Conservation (phyloP, 2,329 filamentous ascomycete genomes). For the Colletotrichum abscissum region DNA sequence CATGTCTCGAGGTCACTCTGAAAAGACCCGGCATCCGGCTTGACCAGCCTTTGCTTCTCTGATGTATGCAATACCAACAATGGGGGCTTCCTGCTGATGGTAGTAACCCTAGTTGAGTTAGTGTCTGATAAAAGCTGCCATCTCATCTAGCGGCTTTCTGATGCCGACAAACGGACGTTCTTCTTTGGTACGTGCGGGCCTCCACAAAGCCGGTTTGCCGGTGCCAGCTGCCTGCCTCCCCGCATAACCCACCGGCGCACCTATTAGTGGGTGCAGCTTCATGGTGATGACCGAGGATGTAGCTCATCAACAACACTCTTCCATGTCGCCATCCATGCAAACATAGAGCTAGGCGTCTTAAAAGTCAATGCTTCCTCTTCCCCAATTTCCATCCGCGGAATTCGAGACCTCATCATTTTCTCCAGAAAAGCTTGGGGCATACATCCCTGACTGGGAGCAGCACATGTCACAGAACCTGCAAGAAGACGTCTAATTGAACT, state of each 20-base stretch:
- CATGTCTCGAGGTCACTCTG: background rate
- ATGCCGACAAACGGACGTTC: background rate
- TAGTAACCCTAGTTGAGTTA: background rate
- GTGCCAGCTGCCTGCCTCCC: background rate
- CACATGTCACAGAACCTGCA: background rate
- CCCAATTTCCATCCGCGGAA: no score
- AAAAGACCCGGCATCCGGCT: background rate
- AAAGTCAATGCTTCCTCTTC: background rate
- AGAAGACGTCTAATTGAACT: background rate
- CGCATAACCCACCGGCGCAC: conserved; percentile 6
- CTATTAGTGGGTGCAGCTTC: background rate
- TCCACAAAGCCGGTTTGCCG: background rate
- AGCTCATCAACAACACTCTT: background rate
- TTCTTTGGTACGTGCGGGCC: background rate
- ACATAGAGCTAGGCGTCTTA: background rate
- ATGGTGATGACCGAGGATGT: background rate
- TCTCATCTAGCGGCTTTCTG: background rate
- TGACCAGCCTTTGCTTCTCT: background rate
- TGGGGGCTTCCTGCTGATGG: background rate
- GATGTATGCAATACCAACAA: background rate
- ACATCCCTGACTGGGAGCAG: background rate
- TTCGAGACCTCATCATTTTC: background rate
- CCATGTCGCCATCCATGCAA: conserved; percentile 5
- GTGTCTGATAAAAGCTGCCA: background rate
- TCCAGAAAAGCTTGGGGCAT: background rate